phyloP scores from a whole-genome alignment of 1,139 yeast species.

The Geotrichum phurueaensis region DNA sequence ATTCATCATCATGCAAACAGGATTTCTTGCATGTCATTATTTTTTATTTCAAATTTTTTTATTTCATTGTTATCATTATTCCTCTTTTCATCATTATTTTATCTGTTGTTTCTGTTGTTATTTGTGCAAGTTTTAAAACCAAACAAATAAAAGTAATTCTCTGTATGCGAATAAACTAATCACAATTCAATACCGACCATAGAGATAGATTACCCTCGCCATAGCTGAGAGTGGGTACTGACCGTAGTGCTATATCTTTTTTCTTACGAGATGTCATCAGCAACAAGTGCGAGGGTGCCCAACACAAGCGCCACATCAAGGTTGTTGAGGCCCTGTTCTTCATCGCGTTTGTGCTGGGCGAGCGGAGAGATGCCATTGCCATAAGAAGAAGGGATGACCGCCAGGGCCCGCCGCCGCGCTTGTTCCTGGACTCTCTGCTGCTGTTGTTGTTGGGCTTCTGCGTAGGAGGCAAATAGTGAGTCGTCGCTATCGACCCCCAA shows the following conservation, averaged over 20 bases:
- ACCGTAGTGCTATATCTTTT: not conserved
- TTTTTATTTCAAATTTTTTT: not conserved
- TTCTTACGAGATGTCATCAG: not conserved
- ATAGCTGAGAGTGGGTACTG: not conserved
- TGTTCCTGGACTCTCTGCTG: not conserved
- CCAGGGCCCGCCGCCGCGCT: not conserved
- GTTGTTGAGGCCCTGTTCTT: slow-evolving; percentile 18
- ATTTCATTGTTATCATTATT: not conserved
- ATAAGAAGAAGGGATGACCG: not conserved
- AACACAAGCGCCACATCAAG: slow-evolving; percentile 16
- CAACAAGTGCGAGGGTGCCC: slow-evolving; percentile 6
- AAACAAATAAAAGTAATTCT: too few species aligned
- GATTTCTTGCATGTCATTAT: not conserved
- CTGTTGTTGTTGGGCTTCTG: not conserved
- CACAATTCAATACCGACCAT: too few species aligned
- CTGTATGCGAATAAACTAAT: too few species aligned
- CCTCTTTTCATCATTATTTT: not conserved
- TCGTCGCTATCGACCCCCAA: slow-evolving; percentile 26
- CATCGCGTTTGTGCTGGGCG: slow-evolving; percentile 9
- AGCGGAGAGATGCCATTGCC: not conserved
- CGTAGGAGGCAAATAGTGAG: slow-evolving; percentile 6
- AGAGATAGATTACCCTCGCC: too few species aligned
- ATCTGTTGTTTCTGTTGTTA: not conserved
- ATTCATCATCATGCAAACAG: not conserved
- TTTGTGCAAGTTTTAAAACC: too few species aligned